Evolutionary conservation across 352 stramenopile species (phyloP).

Genomic region (Thalassiosira sp.): DNA sequence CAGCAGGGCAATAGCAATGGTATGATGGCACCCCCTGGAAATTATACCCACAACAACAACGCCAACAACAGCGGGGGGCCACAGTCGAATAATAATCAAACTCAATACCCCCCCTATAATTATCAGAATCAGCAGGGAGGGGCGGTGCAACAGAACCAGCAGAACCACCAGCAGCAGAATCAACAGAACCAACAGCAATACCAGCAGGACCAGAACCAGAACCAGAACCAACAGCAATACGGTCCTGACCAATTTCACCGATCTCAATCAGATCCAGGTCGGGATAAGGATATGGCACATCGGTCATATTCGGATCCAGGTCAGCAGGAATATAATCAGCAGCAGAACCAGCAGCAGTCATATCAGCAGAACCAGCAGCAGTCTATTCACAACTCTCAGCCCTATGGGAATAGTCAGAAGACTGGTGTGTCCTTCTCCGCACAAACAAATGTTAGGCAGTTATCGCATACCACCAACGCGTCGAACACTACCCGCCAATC

Average conservation of each 20-base stretch:
- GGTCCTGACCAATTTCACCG: too few relatives aligned
- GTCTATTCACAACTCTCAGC: neutral
- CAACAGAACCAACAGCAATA: neutral
- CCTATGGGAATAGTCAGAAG: too few relatives aligned
- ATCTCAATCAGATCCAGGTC: too few relatives aligned
- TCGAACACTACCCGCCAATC: neutral
- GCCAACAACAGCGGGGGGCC: too few relatives aligned
- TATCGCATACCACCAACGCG: neutral
- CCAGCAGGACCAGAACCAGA: too few relatives aligned
- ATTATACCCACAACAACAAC: neutral
- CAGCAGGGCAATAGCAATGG: neutral
- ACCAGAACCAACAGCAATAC: slow-evolving; percentile 16
- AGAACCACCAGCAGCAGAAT: slow-evolving; percentile 4
- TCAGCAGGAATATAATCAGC: too few relatives aligned
- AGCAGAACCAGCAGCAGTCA: slow-evolving; percentile 13
- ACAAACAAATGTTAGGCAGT: too few relatives aligned
- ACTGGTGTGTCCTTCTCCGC: too few relatives aligned
- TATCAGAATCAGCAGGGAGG: neutral
- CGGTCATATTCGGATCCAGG: too few relatives aligned
- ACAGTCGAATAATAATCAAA: neutral
- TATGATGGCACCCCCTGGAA: too few relatives aligned
- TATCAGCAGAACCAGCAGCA: neutral
- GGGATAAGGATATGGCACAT: too few relatives aligned
- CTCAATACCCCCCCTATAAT: neutral
- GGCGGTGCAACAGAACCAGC: too few relatives aligned